A percentile compares a stretch with the other conserved stretches of the same genome.
phyloP scores from a whole-genome alignment of 2,329 filamentous ascomycete species.

The Nigrograna mackinnonii region DNA sequence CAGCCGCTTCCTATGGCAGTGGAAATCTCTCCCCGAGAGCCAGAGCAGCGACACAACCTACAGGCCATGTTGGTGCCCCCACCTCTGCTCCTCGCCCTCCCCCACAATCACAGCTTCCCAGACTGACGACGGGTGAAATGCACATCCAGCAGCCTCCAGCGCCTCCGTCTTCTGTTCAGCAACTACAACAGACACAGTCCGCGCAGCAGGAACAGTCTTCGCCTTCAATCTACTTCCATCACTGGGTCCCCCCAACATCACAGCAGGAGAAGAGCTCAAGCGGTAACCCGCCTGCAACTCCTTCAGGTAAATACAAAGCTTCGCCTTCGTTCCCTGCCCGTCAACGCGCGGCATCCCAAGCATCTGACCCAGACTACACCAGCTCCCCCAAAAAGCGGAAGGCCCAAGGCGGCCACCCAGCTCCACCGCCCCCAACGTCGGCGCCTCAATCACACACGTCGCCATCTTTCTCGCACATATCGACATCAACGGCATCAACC shows the following conservation, averaged over 20 bases:
- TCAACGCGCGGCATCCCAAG: constrained; percentile 55
- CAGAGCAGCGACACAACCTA: constrained; percentile 28
- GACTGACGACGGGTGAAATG: constrained; percentile 57
- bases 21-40: constrained; percentile 37
- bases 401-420: constrained; percentile 59
- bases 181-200: constrained; percentile 51
- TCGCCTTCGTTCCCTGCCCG: constrained; percentile 42
- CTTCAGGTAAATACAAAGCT: constrained; percentile 64
- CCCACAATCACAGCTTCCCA: constrained; percentile 51
- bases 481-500: constrained; percentile 56
- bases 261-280: constrained; percentile 59
- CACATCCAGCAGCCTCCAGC: constrained; percentile 52
- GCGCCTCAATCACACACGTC: constrained; percentile 52
- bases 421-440: constrained; percentile 55
- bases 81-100: constrained; percentile 49
- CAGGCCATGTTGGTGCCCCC: constrained; percentile 33
- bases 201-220: constrained; percentile 65
- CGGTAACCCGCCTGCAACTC: constrained; percentile 70
- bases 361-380: constrained; percentile 63
- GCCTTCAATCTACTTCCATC: constrained; percentile 84
- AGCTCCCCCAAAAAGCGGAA: constrained; percentile 88
- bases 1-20: constrained; percentile 33
- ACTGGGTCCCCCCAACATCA: constrained; percentile 82
- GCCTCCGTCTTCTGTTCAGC: constrained; percentile 43
- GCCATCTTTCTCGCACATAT: constrained; percentile 59